Evolutionary conservation across 176 grass and related monocot genomes (phyloP).

Genomic region (Avena atlantica): DNA sequence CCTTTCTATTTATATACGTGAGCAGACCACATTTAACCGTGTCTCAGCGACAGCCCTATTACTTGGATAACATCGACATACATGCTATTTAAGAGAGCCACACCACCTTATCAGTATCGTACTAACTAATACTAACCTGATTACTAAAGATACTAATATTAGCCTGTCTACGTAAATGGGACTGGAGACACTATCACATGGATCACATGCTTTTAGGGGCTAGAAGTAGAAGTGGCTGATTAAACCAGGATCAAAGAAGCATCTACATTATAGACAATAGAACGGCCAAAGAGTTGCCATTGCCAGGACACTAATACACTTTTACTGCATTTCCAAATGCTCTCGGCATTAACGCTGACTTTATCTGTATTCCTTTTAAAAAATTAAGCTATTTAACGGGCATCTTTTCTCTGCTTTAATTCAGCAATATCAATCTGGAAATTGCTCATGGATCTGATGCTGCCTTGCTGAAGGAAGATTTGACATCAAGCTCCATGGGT

Average conservation of each 20-base stretch:
- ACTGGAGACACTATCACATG: background rate
- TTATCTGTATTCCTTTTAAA: background rate
- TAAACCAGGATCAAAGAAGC: constrained; percentile 5
- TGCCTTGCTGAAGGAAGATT: background rate
- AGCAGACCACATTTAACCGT: background rate
- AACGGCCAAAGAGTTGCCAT: background rate
- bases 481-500: background rate
- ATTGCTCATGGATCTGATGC: background rate
- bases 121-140: constrained; percentile 15
- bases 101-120: background rate
- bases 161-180: constrained; percentile 13
- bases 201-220: background rate
- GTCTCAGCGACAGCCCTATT: constrained; percentile 22
- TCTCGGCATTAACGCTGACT: background rate
- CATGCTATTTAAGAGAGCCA: background rate
- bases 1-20: constrained; percentile 27
- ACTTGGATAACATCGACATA: background rate
- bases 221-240: background rate
- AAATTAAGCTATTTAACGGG: background rate
- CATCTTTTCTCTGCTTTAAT: background rate
- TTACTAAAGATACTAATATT: constrained; percentile 28
- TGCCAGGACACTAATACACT: background rate
- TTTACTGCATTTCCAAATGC: background rate
- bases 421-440: background rate
- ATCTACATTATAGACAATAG: background rate